These are phyloP conservation scores for Melianthus villosus DNA, from an alignment of 441 rosid species.

Conservation along the genomic window DNA sequence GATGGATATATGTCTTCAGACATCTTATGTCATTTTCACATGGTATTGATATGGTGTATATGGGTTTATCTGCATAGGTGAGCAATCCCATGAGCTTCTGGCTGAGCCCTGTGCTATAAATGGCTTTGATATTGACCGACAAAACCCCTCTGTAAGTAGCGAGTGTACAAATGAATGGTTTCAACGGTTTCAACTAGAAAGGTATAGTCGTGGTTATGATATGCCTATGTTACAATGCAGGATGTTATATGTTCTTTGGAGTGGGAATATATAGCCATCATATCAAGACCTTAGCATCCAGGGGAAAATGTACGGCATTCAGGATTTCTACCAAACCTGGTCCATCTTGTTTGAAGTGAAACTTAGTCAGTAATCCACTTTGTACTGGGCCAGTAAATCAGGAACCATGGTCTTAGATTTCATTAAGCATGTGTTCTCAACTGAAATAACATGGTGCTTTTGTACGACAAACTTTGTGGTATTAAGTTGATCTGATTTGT, in stretches of 20 bases:
- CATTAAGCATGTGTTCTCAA: too few relatives aligned
- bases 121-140: constrained; percentile 72
- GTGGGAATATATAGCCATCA: constrained; percentile 69
- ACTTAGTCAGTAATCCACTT: too few relatives aligned
- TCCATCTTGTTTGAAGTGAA: too few relatives aligned
- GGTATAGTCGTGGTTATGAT: constrained; percentile 7
- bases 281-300: constrained; percentile 37
- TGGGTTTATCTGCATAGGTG: constrained; percentile 30
- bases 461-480: too few relatives aligned
- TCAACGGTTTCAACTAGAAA: neutral
- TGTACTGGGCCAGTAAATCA: too few relatives aligned
- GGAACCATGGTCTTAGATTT: too few relatives aligned
- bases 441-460: too few relatives aligned
- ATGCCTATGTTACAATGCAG: constrained; percentile 23
- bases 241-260: constrained; percentile 78
- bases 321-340: too few relatives aligned
- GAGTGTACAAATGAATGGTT: neutral
- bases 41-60: neutral
- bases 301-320: too few relatives aligned
- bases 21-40: too few relatives aligned
- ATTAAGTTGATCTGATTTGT: too few relatives aligned
- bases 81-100: constrained; percentile 57
- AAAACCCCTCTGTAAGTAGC: constrained; percentile 54
- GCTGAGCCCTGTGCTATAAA: constrained; percentile 89
- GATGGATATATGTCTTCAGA: too few relatives aligned